Percentiles rank a stretch among this genome's conserved stretches.
Conservation (phyloP, 2,329 filamentous ascomycete species). For the Epichloe scottii region DNA sequence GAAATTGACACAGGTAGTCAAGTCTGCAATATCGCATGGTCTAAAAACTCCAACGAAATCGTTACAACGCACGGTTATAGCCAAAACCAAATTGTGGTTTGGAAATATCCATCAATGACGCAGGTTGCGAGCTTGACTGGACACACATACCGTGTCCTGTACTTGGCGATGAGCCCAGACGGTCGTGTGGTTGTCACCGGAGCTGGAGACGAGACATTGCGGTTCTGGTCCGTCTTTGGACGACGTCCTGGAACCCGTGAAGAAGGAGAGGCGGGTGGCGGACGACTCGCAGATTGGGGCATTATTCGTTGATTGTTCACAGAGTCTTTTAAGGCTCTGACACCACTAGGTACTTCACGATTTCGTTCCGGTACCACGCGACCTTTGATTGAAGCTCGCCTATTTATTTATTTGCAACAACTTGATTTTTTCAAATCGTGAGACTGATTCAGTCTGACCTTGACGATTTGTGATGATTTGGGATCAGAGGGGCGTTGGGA, state of each 20-base stretch:
- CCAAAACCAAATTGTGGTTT: slow-evolving; percentile 97
- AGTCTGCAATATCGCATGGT: slow-evolving; percentile 98
- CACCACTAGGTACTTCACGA: neutral
- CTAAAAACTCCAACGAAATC: slow-evolving; percentile 93
- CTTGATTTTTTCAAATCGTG: neutral
- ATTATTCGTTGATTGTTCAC: slow-evolving; percentile 50
- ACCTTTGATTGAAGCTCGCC: neutral
- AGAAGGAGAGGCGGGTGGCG: slow-evolving; percentile 46
- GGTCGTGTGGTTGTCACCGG: slow-evolving; percentile 89
- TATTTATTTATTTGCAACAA: neutral
- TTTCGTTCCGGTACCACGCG: neutral
- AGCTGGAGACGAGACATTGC: slow-evolving; percentile 86
- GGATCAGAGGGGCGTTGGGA: neutral
- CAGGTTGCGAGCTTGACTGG: slow-evolving; percentile 92
- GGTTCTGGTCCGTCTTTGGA: slow-evolving; percentile 96
- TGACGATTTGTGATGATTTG: neutral
- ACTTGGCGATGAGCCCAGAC: slow-evolving; percentile 94
- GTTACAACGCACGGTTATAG: slow-evolving; percentile 95
- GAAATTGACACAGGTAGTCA: slow-evolving; percentile 95
- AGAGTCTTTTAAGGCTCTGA: neutral
- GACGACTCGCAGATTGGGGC: slow-evolving; percentile 65
- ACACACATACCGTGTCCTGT: slow-evolving; percentile 92
- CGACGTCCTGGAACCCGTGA: slow-evolving; percentile 62
- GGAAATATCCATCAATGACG: slow-evolving; percentile 98
- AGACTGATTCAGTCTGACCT: neutral